Evolutionary conservation across 257 asterid species (phyloP).

Genomic region (Solanum dulcamara): DNA sequence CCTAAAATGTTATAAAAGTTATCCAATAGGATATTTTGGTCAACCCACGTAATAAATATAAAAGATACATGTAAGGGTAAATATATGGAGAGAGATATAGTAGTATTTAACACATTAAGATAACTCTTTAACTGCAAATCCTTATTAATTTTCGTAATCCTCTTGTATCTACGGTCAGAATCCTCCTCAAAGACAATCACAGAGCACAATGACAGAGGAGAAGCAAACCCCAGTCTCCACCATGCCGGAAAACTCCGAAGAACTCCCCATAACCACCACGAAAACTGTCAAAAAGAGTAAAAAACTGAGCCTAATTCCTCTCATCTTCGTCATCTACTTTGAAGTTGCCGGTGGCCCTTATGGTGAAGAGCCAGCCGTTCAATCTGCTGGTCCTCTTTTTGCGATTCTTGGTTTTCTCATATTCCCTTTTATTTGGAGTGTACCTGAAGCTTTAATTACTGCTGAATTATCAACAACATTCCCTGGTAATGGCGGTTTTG

Average conservation of each 20-base stretch:
- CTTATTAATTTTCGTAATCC: neutral
- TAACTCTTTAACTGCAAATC: neutral
- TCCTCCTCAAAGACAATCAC: neutral
- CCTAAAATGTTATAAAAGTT: too few relatives aligned
- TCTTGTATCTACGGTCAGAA: neutral
- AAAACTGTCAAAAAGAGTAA: neutral
- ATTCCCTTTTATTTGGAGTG: constrained; percentile 11
- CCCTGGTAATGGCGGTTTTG: constrained; percentile 11
- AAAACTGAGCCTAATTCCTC: constrained; percentile 4
- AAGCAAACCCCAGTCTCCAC: neutral
- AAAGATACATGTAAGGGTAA: too few relatives aligned
- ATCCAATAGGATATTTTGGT: too few relatives aligned
- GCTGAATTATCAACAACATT: constrained; percentile 9
- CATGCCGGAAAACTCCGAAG: neutral
- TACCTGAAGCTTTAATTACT: constrained; percentile 9
- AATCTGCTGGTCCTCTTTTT: neutral
- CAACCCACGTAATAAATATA: too few relatives aligned
- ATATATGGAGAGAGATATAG: too few relatives aligned
- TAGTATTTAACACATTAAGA: too few relatives aligned
- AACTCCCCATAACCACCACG: neutral
- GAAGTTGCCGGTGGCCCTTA: constrained; percentile 15
- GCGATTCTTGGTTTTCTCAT: constrained; percentile 4
- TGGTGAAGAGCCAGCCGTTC: constrained; percentile 9
- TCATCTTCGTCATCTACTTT: constrained; percentile 12
- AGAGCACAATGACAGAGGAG: neutral